Evolutionary conservation across 768 basidiomycete genomes (phyloP), one percentile per base, ranked within the genome.

Genomic region (Phanerochaete carnosa): DNA sequence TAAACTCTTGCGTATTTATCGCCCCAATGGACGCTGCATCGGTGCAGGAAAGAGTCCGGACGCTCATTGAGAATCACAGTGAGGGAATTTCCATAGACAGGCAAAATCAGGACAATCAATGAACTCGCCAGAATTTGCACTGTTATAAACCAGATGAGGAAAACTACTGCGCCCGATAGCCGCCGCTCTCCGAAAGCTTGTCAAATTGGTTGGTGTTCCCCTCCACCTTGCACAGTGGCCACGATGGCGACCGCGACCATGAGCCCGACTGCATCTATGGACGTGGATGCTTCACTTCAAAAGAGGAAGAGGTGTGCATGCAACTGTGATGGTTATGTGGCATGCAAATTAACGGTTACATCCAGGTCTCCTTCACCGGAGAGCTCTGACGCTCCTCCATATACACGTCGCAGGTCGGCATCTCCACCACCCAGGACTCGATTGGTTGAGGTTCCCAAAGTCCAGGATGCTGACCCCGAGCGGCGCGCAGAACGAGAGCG

Each of bases 401-500:
- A 74, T 29, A 75, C 69, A 47, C 76, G 80, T 28, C 77, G 79
- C 53, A 69, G 80, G 62, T 80, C 79, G 1, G 65, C 67, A 28
- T 82, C 82, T 22, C 73, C 75, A 9, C 69, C 68, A 1, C 57
- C 71, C 28, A 69, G 66, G 12, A 64, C 66, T 15, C 74, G 69
- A 1, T 11, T 58, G 5, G 57, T 81, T 3, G 76, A 76, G 52
- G 62, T 79, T 0, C 84, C 83, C 6, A 76, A 72, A 68, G 83
- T 93, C 15, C 73, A 71, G 26, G 94, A 95, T 72, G 86, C 83
- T 19, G 92, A 95, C 71, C 93, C 92, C 15, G 76, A 83, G 8
- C 86, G 92, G 35, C 80, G 84, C 26, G 84, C 86, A 0, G 85
- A 94, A 68, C 86, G 94, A 47, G 92, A 95, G 70, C 82, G 86